These are phyloP conservation scores for Rubia yunnanensis DNA, from an alignment of 257 asterid species.

Conservation along the genomic window DNA sequence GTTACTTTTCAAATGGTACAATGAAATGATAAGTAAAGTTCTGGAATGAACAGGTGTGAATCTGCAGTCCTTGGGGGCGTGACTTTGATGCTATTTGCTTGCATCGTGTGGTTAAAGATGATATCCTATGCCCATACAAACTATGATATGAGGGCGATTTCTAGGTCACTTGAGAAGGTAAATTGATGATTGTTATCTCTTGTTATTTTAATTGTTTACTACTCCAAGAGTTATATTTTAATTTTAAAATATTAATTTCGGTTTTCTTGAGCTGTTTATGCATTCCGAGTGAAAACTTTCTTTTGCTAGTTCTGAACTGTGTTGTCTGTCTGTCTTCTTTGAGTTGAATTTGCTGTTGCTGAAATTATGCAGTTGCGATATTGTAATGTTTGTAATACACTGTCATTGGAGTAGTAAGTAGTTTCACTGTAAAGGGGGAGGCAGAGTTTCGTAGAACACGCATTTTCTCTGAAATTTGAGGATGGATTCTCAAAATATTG, in stretches of 20 bases:
- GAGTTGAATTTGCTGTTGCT: not conserved
- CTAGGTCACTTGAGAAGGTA: constrained; percentile 77
- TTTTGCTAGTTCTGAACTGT: not conserved
- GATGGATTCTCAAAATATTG: not conserved
- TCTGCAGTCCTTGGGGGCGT: constrained; percentile 90
- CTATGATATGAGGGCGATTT: constrained; percentile 73
- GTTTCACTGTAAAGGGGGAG: not conserved
- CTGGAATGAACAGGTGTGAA: constrained; percentile 63
- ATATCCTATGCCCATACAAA: constrained; percentile 92
- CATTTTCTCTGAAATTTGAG: not conserved
- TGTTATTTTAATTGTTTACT: not conserved
- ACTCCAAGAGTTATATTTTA: not conserved
- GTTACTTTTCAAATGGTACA: not conserved
- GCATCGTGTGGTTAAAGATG: constrained; percentile 90
- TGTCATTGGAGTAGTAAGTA: not conserved
- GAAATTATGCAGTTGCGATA: not conserved
- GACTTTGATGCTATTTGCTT: constrained; percentile 63
- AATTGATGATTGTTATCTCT: constrained; percentile 8
- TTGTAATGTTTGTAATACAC: not conserved
- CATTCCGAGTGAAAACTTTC: not conserved
- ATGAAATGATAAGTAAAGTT: not conserved
- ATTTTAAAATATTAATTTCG: not conserved
- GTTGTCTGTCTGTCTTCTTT: not conserved
- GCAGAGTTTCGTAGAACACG: not conserved
- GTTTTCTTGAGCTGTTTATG: not conserved